A percentile compares a stretch with the other conserved stretches of the same genome.
Evolutionary conservation across 768 basidiomycete species (phyloP).

Genomic region (Fistulinella prunicolor): DNA sequence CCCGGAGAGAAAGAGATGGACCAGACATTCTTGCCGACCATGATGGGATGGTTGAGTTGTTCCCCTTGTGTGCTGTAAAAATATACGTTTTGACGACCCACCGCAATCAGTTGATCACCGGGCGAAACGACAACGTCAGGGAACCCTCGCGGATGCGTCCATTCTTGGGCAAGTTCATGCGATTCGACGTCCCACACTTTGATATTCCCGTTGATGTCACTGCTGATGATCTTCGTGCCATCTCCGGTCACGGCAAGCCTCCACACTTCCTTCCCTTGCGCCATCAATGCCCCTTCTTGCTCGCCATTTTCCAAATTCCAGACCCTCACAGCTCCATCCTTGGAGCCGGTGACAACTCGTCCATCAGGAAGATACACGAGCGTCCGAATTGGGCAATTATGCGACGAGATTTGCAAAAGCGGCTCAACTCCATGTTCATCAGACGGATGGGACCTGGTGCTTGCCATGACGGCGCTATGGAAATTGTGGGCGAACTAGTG

Average conservation of each 20-base stretch:
- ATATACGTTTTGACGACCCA: background rate
- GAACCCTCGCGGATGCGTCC: background rate
- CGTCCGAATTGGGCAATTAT: too few relatives aligned
- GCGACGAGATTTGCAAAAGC: too few relatives aligned
- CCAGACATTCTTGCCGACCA: background rate
- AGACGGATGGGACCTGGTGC: too few relatives aligned
- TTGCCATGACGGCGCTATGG: too few relatives aligned
- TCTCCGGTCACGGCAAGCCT: background rate
- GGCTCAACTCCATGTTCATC: too few relatives aligned
- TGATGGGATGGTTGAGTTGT: background rate
- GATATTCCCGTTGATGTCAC: background rate
- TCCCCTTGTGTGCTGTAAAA: background rate
- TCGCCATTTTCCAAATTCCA: too few relatives aligned
- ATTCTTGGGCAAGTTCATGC: background rate
- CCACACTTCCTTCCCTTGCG: background rate
- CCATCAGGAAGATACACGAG: too few relatives aligned
- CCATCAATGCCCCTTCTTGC: background rate
- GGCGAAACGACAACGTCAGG: background rate
- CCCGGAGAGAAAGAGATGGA: background rate
- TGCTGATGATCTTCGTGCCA: background rate
- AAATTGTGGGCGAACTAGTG: too few relatives aligned
- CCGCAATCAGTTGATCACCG: background rate
- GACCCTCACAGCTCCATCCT: too few relatives aligned
- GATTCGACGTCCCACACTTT: background rate
- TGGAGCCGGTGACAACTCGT: too few relatives aligned